Conservation (phyloP, 306 rosid genomes). For the Fragaria ananassa region DNA sequence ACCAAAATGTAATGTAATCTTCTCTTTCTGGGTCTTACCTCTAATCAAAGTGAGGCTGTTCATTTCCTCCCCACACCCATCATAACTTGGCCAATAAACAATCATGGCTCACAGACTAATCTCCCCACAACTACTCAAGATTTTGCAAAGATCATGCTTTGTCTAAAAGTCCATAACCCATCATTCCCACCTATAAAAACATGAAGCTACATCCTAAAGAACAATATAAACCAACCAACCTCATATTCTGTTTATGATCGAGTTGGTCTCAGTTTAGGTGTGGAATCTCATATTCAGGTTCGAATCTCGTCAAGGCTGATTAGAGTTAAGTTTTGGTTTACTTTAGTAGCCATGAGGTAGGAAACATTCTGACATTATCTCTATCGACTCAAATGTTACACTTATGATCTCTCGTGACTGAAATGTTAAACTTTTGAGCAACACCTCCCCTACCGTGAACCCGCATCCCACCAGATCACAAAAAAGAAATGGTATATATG, state of each 20-base stretch:
- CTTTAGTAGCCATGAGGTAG: too few relatives aligned
- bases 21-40: neutral
- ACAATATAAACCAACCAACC: too few relatives aligned
- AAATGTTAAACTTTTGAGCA: too few relatives aligned
- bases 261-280: too few relatives aligned
- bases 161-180: neutral
- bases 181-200: neutral
- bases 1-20: constrained; percentile 15
- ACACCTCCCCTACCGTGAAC: neutral
- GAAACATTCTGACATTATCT: too few relatives aligned
- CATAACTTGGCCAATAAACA: neutral
- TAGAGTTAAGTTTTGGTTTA: too few relatives aligned
- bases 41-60: neutral
- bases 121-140: neutral
- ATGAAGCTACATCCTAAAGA: neutral
- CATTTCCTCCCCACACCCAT: neutral
- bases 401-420: too few relatives aligned
- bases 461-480: neutral
- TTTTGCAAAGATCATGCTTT: neutral
- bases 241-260: too few relatives aligned
- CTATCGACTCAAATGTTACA: too few relatives aligned
- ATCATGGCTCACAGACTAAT: neutral
- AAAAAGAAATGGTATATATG: neutral
- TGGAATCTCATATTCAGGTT: too few relatives aligned
- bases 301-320: too few relatives aligned